Base-by-base conservation (phyloP, 164 flowering plant species). In the Litsea cubeba region DNA sequence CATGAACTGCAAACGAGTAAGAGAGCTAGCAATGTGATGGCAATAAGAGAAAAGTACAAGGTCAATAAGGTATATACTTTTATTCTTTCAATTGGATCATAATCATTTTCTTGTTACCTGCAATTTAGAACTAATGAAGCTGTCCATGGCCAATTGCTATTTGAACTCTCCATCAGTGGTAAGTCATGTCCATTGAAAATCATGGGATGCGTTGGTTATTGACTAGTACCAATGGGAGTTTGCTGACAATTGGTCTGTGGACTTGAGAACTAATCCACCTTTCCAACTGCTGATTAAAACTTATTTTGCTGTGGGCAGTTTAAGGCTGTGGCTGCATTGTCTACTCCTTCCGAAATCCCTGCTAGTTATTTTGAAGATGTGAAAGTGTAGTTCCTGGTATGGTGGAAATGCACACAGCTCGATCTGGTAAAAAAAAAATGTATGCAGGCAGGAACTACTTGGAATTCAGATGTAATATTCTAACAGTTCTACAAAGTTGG, bases 21-120 rank as follows among this genome's bases (percentile, higher is more conserved):
- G 77, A 83, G 74, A 74, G 84, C 81, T 69, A 40, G 82, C 70
- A 5, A 82, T 49, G 77, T 83, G 69, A 68, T 62, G 58, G 90
- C 92, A 63, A 75, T 88, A 15, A 80, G 87, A 79, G 90, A 85
- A 11, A 92, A 90, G 79, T 92, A 90, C 86, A 84, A 70, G 77
- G 84, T 84, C 18, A 87, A 82, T 67, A 87, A 86, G 93, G 95
- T 89, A 79, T 22, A 50, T 25, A 0, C 62, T 70, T 30, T 35
- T 1, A 26, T 26, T n/a, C 58, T 54, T 54, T 24, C 5, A 3
- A 66, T 22, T 23, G n/a, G 7, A 30, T 63, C 2, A 17, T 14
- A 14, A 6, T 10, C 17, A 30, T 12, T 12, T 7, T 12, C 62
- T 24, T 15, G 5, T 72, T 49, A 7, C 1, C 2, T 46, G 51